phyloP scores from a whole-genome alignment of 2,329 filamentous ascomycete genomes.

The Cladosporium halotolerans region DNA sequence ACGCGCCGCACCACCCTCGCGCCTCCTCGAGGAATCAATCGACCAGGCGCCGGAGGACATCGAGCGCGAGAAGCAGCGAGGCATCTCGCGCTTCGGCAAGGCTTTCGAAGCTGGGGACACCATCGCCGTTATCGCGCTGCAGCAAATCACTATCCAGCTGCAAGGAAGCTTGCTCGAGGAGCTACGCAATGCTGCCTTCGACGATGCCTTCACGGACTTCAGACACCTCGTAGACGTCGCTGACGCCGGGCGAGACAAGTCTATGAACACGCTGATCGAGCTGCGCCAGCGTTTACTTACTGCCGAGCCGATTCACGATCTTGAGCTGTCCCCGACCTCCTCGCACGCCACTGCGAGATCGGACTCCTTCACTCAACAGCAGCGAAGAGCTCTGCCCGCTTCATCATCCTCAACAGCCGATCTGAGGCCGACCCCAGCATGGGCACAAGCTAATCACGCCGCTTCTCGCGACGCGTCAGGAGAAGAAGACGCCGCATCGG shows the following conservation, averaged over 20 bases:
- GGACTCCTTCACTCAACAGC: not conserved
- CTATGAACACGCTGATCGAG: constrained; percentile 25
- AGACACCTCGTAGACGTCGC: constrained; percentile 26
- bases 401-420: not conserved
- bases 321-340: not conserved
- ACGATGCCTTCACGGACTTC: constrained; percentile 26
- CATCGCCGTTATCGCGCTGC: constrained; percentile 26
- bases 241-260: constrained; percentile 26
- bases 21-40: constrained; percentile 27
- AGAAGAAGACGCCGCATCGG: constrained; percentile 22
- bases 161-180: constrained; percentile 26
- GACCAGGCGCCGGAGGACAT: constrained; percentile 28
- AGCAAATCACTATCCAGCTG: constrained; percentile 28
- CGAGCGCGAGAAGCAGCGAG: constrained; percentile 27
- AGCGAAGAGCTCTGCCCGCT: not conserved
- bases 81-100: constrained; percentile 25
- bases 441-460: constrained; percentile 14
- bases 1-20: constrained; percentile 26
- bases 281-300: constrained; percentile 25
- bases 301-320: constrained; percentile 11
- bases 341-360: not conserved
- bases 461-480: constrained; percentile 19
- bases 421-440: constrained; percentile 1
- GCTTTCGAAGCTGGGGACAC: constrained; percentile 29
- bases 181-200: constrained; percentile 25